Conservation (phyloP, 306 rosid genomes). For the Fragaria iinumae region DNA sequence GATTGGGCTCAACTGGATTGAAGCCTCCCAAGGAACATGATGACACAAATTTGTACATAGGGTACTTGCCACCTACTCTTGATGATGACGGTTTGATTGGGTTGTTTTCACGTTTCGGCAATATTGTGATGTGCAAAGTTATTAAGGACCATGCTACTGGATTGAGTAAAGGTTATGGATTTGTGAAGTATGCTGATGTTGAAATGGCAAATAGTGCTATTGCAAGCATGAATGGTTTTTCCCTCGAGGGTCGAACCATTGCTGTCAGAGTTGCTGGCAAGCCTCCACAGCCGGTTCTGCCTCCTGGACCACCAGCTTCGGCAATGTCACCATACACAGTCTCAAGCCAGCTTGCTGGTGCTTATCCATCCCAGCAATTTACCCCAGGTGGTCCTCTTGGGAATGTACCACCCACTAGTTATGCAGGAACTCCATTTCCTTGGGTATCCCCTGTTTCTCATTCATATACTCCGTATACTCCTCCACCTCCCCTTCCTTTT, state of each 20-base stretch:
- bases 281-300: conserved; percentile 92
- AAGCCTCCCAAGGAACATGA: conserved; percentile 83
- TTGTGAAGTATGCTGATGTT: conserved; percentile 86
- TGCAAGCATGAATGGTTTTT: conserved; percentile 86
- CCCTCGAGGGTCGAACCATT: conserved; percentile 86
- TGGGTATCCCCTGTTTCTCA: conserved; percentile 96
- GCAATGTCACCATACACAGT: conserved; percentile 67
- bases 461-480: conserved; percentile 59
- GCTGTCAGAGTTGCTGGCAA: conserved; percentile 98
- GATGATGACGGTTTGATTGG: conserved; percentile 87
- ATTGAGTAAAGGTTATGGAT: conserved; percentile 94
- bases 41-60: conserved; percentile 92
- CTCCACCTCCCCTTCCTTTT: conserved; percentile 84
- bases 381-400: conserved; percentile 72
- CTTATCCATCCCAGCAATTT: conserved; percentile 91
- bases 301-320: conserved; percentile 84
- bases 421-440: conserved; percentile 66
- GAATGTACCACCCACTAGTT: conserved; percentile 51
- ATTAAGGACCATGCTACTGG: conserved; percentile 79
- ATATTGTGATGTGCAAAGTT: conserved; percentile 95
- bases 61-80: conserved; percentile 92
- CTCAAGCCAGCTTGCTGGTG: conserved; percentile 67
- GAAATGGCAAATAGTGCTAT: conserved; percentile 94
- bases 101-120: conserved; percentile 86
- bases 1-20: conserved; percentile 60